phyloP scores from a whole-genome alignment of 768 basidiomycete species.

The Panellus pusillus region DNA sequence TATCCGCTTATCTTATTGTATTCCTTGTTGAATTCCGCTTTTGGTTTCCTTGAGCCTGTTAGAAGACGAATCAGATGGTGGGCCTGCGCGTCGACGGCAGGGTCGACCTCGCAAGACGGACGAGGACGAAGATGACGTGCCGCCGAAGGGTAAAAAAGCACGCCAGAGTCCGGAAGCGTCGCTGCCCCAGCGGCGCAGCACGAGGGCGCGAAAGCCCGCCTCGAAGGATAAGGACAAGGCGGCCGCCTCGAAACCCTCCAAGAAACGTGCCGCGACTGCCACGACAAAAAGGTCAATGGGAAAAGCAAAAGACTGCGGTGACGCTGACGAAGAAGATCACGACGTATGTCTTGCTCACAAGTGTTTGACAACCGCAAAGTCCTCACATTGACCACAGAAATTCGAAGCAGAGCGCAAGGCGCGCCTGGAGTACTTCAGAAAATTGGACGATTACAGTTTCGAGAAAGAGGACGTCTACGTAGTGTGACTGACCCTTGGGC shows the following conservation, averaged over 20 bases:
- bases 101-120: slow-evolving; percentile 6
- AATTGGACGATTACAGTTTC: slow-evolving; percentile 51
- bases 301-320: slow-evolving; percentile 12
- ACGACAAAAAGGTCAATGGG: slow-evolving; percentile 2
- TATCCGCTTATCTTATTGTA: too few species aligned
- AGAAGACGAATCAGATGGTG: neutral
- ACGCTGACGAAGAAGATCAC: slow-evolving; percentile 11
- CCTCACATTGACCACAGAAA: slow-evolving; percentile 28
- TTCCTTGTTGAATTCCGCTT: too few species aligned
- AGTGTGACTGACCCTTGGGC: slow-evolving; percentile 34
- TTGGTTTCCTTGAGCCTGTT: too few species aligned
- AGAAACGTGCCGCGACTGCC: slow-evolving; percentile 4
- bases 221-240: neutral
- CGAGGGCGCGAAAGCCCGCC: neutral
- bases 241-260: neutral
- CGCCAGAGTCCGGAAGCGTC: slow-evolving; percentile 8
- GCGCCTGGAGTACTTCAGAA: slow-evolving; percentile 53
- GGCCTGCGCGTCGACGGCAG: neutral
- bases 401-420: slow-evolving; percentile 49
- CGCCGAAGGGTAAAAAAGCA: slow-evolving; percentile 11
- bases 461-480: slow-evolving; percentile 61
- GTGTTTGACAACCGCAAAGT: neutral
- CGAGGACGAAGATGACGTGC: slow-evolving; percentile 12
- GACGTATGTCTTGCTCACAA: slow-evolving; percentile 1
- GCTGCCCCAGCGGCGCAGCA: slow-evolving; percentile 2